phyloP scores from a whole-genome alignment of 257 asterid genomes.

The Gentiana straminea region DNA sequence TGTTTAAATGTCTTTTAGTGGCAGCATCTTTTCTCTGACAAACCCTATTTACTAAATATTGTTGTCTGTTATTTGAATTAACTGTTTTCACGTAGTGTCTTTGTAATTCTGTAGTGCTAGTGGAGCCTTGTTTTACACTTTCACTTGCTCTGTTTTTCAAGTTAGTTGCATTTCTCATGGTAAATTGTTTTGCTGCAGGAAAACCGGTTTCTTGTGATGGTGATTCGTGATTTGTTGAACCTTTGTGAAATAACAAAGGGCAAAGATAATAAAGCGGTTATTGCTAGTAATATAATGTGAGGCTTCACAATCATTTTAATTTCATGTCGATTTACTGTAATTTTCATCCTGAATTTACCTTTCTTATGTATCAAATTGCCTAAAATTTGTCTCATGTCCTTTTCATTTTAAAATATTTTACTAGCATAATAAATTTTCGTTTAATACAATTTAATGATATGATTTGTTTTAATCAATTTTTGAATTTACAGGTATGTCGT shows the following conservation, averaged over 20 bases:
- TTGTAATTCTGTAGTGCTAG: no score
- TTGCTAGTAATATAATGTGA: conserved; percentile 98
- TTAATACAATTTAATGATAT: no score
- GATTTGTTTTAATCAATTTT: conserved; percentile 3
- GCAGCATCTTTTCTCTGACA: no score
- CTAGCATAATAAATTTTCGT: no score
- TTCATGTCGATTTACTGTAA: not conserved
- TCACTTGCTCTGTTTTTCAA: no score
- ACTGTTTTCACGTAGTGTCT: no score
- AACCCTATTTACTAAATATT: no score
- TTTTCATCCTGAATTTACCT: not conserved
- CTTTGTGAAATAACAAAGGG: conserved; percentile 97
- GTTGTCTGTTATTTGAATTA: no score
- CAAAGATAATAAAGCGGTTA: conserved; percentile 98
- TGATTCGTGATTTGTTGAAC: conserved; percentile 92
- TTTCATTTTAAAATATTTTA: no score
- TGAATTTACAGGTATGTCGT: conserved; percentile 79
- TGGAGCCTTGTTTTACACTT: no score
- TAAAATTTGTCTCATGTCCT: no score
- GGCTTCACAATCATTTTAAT: conserved; percentile 7
- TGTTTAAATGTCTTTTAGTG: no score
- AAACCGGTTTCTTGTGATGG: conserved; percentile 95
- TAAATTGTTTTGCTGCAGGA: conserved; percentile 44
- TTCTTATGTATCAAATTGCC: not conserved
- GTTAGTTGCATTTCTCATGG: conserved; percentile 1